These are phyloP conservation scores for Henckelia pumila DNA, from an alignment of 257 asterid genomes.

Conservation along the genomic window DNA sequence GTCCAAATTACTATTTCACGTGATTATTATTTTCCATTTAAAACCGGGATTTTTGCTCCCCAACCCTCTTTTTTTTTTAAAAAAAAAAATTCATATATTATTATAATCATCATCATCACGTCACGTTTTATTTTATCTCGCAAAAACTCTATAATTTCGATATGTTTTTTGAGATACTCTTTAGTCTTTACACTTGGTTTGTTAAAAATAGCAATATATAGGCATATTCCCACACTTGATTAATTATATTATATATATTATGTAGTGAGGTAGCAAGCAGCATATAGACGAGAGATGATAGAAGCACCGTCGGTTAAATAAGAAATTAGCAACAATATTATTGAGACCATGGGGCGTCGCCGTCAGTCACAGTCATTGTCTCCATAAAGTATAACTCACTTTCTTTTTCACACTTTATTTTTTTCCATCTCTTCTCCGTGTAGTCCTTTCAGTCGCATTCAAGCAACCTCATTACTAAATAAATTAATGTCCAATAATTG, in stretches of 20 bases:
- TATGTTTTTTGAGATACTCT: too few relatives aligned
- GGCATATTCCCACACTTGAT: too few relatives aligned
- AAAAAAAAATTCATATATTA: too few relatives aligned
- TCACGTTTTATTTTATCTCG: too few relatives aligned
- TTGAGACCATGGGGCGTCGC: conserved; percentile 20
- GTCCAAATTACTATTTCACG: conserved; percentile 29
- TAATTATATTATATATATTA: too few relatives aligned
- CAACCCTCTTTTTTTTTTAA: conserved; percentile 1
- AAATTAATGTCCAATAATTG: too few relatives aligned
- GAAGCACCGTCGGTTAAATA: not conserved
- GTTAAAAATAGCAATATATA: too few relatives aligned
- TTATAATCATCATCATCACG: too few relatives aligned
- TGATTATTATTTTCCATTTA: conserved; percentile 23
- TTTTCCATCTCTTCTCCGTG: not conserved
- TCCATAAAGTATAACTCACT: not conserved
- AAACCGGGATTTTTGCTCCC: conserved; percentile 26
- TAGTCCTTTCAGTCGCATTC: not conserved
- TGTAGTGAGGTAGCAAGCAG: too few relatives aligned
- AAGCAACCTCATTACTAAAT: not conserved
- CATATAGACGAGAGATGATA: not conserved
- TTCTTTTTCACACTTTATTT: not conserved
- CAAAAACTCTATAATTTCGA: too few relatives aligned
- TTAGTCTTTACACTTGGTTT: too few relatives aligned
- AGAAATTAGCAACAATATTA: too few relatives aligned
- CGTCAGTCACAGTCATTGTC: not conserved